Conservation (phyloP, 192 early-diverging fungal genomes). For the Mortierella hygrophila region DNA sequence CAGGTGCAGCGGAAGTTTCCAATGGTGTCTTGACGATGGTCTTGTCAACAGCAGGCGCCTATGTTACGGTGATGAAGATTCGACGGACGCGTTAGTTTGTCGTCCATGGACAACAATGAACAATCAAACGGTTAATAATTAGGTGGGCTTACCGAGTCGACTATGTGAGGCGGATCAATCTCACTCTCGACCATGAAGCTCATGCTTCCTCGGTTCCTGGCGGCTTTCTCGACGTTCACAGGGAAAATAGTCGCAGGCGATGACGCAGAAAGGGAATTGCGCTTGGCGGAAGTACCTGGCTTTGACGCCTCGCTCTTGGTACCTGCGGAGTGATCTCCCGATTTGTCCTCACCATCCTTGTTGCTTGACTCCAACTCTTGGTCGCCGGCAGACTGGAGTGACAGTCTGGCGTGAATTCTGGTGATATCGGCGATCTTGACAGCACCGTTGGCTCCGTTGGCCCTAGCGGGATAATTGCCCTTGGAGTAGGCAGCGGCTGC, state of each 20-base stretch:
- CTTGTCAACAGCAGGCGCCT: neutral
- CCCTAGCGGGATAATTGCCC: slow-evolving; percentile 47
- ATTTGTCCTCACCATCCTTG: neutral
- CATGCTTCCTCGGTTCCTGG: slow-evolving; percentile 48
- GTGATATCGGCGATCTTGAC: slow-evolving; percentile 34
- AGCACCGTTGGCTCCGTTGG: slow-evolving; percentile 1
- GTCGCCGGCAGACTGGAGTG: slow-evolving; percentile 32
- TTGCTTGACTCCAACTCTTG: neutral
- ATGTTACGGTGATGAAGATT: no score
- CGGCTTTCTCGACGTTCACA: slow-evolving; percentile 40
- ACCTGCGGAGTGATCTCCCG: neutral
- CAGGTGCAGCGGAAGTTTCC: neutral
- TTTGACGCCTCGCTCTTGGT: neutral
- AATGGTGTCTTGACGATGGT: neutral
- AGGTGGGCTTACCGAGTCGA: neutral
- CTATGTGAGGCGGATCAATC: slow-evolving; percentile 15
- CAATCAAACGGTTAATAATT: neutral
- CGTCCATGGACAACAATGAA: neutral
- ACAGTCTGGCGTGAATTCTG: slow-evolving; percentile 36
- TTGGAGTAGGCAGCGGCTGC: slow-evolving; percentile 5
- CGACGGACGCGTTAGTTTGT: no score
- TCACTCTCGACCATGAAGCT: slow-evolving; percentile 55
- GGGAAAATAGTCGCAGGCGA: slow-evolving; percentile 35
- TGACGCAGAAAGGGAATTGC: slow-evolving; percentile 29
- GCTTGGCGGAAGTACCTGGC: neutral